phyloP scores from a whole-genome alignment of 495 filamentous ascomycete genomes.

The Penicillium atrosanguineum region DNA sequence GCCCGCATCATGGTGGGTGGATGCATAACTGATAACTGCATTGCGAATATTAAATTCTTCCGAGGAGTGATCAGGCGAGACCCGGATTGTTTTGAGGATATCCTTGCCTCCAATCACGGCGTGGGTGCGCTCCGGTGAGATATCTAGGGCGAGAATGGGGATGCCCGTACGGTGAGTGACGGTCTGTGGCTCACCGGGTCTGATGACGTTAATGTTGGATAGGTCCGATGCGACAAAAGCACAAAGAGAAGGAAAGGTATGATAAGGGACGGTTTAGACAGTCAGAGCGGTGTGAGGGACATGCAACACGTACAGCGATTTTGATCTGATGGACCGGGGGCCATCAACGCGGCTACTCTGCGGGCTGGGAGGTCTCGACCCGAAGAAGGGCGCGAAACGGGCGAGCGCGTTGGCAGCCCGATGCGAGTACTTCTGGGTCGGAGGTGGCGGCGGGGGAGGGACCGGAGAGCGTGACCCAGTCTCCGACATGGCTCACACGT shows the following conservation, averaged over 20 bases:
- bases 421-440: conserved; percentile 49
- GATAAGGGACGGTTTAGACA: neutral
- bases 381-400: conserved; percentile 55
- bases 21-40: conserved; percentile 67
- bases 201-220: conserved; percentile 26
- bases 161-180: conserved; percentile 69
- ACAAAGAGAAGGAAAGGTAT: neutral
- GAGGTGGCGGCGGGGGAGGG: conserved; percentile 50
- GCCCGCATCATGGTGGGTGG: conserved; percentile 53
- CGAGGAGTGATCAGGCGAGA: conserved; percentile 65
- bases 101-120: conserved; percentile 80
- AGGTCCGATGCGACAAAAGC: neutral
- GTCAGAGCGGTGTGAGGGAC: conserved; percentile 23
- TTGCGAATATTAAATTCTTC: conserved; percentile 80
- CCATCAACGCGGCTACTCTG: conserved; percentile 39
- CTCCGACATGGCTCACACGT: conserved; percentile 43
- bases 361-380: conserved; percentile 54
- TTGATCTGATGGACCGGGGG: conserved; percentile 40
- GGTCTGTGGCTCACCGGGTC: conserved; percentile 70
- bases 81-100: conserved; percentile 76
- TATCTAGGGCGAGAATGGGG: conserved; percentile 72
- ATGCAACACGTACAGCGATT: conserved; percentile 38
- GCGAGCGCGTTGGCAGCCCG: conserved; percentile 54
- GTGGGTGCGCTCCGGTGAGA: conserved; percentile 70
- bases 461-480: conserved; percentile 35